Evolutionary conservation across 768 basidiomycete genomes (phyloP).

Genomic region (Clathrus columnatus): DNA sequence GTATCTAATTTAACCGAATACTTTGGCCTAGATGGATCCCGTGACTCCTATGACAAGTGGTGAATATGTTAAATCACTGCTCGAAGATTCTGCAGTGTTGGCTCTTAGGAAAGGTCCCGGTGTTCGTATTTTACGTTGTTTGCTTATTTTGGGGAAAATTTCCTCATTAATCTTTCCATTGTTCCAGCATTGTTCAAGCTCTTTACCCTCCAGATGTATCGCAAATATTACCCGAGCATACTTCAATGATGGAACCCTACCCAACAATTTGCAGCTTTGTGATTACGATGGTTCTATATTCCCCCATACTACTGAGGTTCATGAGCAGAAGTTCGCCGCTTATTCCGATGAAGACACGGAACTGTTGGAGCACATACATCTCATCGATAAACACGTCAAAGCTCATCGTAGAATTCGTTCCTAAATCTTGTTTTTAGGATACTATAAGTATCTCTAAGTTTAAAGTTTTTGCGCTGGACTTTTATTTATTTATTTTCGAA

Average conservation of each 20-base stretch:
- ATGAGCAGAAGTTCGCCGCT: too few relatives aligned
- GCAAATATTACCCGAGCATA: neutral
- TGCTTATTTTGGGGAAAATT: neutral
- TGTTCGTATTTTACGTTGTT: neutral
- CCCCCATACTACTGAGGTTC: too few relatives aligned
- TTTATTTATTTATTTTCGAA: too few relatives aligned
- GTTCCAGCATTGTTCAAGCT: neutral
- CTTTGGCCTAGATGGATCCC: neutral
- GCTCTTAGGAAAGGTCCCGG: neutral
- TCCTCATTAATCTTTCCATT: neutral
- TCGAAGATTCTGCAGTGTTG: neutral
- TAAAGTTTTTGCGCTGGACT: too few relatives aligned
- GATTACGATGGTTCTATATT: neutral
- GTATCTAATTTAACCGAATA: too few relatives aligned
- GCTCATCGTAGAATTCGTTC: too few relatives aligned
- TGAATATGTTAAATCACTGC: neutral
- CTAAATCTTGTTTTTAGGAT: too few relatives aligned
- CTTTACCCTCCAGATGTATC: neutral
- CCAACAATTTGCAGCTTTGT: neutral
- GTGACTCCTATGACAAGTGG: neutral
- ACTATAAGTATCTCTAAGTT: too few relatives aligned
- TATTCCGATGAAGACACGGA: too few relatives aligned
- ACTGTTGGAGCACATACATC: too few relatives aligned
- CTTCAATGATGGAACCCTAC: conserved; percentile 1
- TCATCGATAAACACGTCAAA: too few relatives aligned